A percentile compares a stretch with the other conserved stretches of the same genome.
Evolutionary conservation across 2,329 filamentous ascomycete genomes (phyloP).

Genomic region (Byssochlamys sp.): DNA sequence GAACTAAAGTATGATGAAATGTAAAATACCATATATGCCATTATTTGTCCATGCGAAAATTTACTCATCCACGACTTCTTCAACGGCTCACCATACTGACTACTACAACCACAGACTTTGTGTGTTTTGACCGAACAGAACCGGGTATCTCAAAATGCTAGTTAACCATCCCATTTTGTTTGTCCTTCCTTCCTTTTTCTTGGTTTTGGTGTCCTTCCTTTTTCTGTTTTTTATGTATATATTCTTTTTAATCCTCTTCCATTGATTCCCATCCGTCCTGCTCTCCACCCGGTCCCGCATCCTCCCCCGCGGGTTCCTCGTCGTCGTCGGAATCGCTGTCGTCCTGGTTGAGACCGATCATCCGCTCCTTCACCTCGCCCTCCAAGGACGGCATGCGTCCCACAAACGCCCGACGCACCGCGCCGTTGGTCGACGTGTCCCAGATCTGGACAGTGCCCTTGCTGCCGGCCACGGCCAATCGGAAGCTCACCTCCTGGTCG

Average conservation of each 20-base stretch:
- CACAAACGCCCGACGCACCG: conserved; percentile 76
- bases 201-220: too few relatives aligned
- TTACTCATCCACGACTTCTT: neutral
- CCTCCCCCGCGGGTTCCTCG: conserved; percentile 42
- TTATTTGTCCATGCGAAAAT: neutral
- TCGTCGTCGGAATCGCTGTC: conserved; percentile 58
- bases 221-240: too few relatives aligned
- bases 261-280: conserved; percentile 46
- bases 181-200: neutral
- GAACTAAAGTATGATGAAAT: neutral
- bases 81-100: neutral
- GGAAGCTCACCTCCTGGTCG: conserved; percentile 81
- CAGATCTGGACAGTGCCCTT: conserved; percentile 87
- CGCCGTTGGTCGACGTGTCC: conserved; percentile 89
- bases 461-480: conserved; percentile 85
- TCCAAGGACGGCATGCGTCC: conserved; percentile 54
- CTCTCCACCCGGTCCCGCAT: conserved; percentile 38
- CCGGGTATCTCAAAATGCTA: neutral
- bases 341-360: conserved; percentile 61
- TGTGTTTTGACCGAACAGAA: neutral
- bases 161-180: neutral
- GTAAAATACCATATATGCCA: neutral
- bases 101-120: neutral
- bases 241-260: conserved; percentile 38
- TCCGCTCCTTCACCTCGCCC: conserved; percentile 59